phyloP scores from a whole-genome alignment of 768 basidiomycete genomes.

The Pleurotus giganteus region DNA sequence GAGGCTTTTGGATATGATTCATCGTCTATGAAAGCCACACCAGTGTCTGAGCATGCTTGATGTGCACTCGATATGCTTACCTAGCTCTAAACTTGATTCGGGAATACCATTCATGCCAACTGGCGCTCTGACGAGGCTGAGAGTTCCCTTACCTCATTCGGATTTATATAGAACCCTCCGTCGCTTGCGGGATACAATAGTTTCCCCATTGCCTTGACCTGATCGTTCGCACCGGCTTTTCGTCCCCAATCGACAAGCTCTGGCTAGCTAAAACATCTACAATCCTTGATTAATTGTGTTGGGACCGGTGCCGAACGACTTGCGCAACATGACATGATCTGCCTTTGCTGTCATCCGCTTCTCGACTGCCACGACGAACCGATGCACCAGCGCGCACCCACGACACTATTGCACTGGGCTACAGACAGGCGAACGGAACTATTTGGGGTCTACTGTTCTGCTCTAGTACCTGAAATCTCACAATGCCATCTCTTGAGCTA shows the following conservation, averaged over 20 bases:
- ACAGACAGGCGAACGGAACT: slow-evolving; percentile 2
- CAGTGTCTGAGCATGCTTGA: neutral
- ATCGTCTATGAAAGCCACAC: neutral
- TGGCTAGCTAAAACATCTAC: neutral
- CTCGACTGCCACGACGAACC: slow-evolving; percentile 5
- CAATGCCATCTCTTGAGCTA: neutral
- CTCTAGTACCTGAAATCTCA: slow-evolving; percentile 6
- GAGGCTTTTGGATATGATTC: slow-evolving; percentile 1
- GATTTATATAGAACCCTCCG: slow-evolving; percentile 3
- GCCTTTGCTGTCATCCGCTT: slow-evolving; percentile 9
- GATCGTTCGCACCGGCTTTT: too few relatives aligned
- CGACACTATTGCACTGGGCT: neutral
- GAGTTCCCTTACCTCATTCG: neutral
- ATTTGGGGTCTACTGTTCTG: slow-evolving; percentile 3
- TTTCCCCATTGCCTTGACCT: too few relatives aligned
- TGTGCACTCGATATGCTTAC: neutral
- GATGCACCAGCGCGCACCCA: slow-evolving; percentile 6
- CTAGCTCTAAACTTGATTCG: neutral
- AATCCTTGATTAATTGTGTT: slow-evolving; percentile 1
- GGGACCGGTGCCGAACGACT: slow-evolving; percentile 2
- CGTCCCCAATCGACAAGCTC: neutral
- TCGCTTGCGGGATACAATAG: slow-evolving; percentile 1
- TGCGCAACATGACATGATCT: slow-evolving; percentile 3
- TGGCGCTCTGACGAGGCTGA: neutral
- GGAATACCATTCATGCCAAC: neutral